These are phyloP conservation scores for Serendipita sp. DNA, from an alignment of 768 basidiomycete genomes.

Conservation along the genomic window DNA sequence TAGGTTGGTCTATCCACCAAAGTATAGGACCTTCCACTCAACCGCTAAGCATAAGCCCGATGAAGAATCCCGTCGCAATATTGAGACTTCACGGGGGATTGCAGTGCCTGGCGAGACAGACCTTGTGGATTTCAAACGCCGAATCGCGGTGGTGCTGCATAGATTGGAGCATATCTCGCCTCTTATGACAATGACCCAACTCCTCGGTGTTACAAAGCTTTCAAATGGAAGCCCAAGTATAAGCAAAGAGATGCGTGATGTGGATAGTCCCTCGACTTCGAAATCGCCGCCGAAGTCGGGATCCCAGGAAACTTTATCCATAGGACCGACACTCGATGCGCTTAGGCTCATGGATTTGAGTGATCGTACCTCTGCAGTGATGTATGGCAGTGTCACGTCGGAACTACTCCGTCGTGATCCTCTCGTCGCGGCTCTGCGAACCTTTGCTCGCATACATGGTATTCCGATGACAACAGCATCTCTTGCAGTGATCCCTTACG, in stretches of 20 bases:
- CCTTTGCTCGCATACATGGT: slow-evolving; percentile 56
- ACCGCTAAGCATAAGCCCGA: slow-evolving; percentile 6
- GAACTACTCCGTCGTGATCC: slow-evolving; percentile 54
- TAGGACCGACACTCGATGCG: slow-evolving; percentile 36
- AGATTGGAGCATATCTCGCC: slow-evolving; percentile 26
- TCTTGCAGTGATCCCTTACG: slow-evolving; percentile 61
- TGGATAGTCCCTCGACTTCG: slow-evolving; percentile 1
- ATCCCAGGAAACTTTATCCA: slow-evolving; percentile 5
- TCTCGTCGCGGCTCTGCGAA: slow-evolving; percentile 53
- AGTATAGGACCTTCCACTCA: slow-evolving; percentile 25
- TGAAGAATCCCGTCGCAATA: slow-evolving; percentile 4
- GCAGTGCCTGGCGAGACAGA: neutral
- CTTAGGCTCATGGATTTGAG: slow-evolving; percentile 83
- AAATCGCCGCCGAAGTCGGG: slow-evolving; percentile 8
- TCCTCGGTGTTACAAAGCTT: slow-evolving; percentile 16
- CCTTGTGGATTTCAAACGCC: slow-evolving; percentile 12
- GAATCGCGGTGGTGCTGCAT: slow-evolving; percentile 25
- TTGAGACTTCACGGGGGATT: neutral
- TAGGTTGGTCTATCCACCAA: slow-evolving; percentile 48
- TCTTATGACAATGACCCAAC: slow-evolving; percentile 26
- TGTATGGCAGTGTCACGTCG: slow-evolving; percentile 65
- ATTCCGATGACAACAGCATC: slow-evolving; percentile 43
- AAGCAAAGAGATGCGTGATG: neutral
- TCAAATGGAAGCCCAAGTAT: neutral
- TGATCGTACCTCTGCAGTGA: slow-evolving; percentile 70